Base-by-base conservation (phyloP, 2,329 filamentous ascomycete species). In the Sporothrix variecibatus region DNA sequence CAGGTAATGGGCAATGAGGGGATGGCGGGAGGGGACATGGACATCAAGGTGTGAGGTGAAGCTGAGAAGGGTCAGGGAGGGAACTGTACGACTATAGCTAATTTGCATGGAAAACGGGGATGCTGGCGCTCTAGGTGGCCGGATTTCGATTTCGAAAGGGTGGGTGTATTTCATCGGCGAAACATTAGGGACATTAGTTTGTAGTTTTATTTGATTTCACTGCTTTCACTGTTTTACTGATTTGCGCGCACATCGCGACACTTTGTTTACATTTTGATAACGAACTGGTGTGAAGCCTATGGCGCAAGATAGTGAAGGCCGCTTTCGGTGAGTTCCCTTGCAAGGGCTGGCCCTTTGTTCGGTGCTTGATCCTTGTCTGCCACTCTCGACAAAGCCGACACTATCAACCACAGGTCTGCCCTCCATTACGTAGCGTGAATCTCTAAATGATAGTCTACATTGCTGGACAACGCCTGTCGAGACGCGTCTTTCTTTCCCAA, bases 91-190 rank as follows among this genome's bases (percentile, higher is more conserved):
- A 67, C 11, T 43, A 46, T 0, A 23, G 15, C 5, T 15, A 28
- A 15, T 28, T 67, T 67, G 62, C 62, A 67, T 46, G 62, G 62
- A 17, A 43, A 12, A 28, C 58, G 58, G 58, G 58, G 23, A 67
- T 67, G 62, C n/a, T 67, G 62, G n/a, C 38, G 28, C 62, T 65
- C n/a, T 34, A 17, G n/a, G 43, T 28, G 38, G 62, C 62, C 62
- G 62, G n/a, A 65, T 46, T 12, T 49, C 43, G 43, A 49, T 17
- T 11, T 34, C 1, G 34, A 43, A 43, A 26, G 62, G 40, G 38
- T 65, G 38, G 34, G 34, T 34, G 34, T 34, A 34, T 34, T 34
- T 4, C 17, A 17, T 28, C 17, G 38, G 38, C 38, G 38, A 40
- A 62, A 20, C 15, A 15, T 49, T 6, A 43, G 40, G 40, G n/a